Conservation (phyloP, 2,329 filamentous ascomycete genomes). For the Penicillium nordicum region DNA sequence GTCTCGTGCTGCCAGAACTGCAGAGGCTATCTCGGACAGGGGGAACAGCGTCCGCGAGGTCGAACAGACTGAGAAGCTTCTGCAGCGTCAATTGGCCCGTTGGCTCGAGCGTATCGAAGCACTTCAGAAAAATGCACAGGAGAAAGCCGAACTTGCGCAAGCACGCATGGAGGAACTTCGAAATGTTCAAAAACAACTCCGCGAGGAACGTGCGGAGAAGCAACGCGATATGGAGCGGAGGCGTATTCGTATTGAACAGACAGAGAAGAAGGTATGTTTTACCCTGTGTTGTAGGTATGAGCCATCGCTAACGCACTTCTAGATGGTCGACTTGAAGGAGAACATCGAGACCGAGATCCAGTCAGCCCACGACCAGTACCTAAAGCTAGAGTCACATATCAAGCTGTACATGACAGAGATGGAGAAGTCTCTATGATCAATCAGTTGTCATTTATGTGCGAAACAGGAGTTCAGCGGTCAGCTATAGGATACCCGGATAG, state of each 20-base stretch:
- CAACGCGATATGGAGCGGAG: slow-evolving; percentile 88
- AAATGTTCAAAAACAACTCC: slow-evolving; percentile 72
- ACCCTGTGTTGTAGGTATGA: not conserved
- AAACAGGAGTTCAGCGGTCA: slow-evolving; percentile 36
- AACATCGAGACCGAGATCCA: slow-evolving; percentile 95
- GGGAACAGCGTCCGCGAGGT: slow-evolving; percentile 89
- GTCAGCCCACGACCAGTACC: slow-evolving; percentile 84
- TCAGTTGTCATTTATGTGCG: slow-evolving; percentile 27
- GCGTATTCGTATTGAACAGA: slow-evolving; percentile 92
- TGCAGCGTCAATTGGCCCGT: slow-evolving; percentile 78
- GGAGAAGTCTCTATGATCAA: slow-evolving; percentile 73
- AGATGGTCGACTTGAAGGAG: slow-evolving; percentile 98
- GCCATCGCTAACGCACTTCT: slow-evolving; percentile 20
- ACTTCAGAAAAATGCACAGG: slow-evolving; percentile 72
- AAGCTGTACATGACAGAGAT: slow-evolving; percentile 98
- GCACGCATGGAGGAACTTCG: slow-evolving; percentile 87
- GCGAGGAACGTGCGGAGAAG: slow-evolving; percentile 81
- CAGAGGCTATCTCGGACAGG: slow-evolving; percentile 81
- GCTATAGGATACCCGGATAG: slow-evolving; percentile 41
- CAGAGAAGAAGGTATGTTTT: slow-evolving; percentile 84
- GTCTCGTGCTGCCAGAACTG: slow-evolving; percentile 72
- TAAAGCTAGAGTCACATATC: slow-evolving; percentile 97
- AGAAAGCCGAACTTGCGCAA: slow-evolving; percentile 77
- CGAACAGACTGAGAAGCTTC: slow-evolving; percentile 77
- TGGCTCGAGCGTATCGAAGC: slow-evolving; percentile 85